Conservation (phyloP, 2,329 filamentous ascomycete species). For the Diaporthe sp. region DNA sequence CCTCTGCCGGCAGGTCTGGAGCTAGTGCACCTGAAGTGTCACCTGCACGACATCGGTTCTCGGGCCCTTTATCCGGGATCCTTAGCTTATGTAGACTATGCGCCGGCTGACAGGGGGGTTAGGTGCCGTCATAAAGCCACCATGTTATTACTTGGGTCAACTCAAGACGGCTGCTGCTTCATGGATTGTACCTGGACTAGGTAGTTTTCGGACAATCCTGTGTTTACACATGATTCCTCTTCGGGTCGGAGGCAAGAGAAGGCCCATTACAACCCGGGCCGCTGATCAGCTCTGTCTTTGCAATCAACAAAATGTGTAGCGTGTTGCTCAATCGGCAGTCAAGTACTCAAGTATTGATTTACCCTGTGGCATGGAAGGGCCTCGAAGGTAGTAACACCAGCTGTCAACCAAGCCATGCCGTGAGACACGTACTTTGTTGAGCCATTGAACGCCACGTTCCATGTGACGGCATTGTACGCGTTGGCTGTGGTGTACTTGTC, state of each 20-base stretch:
- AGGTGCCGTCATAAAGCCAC: not conserved
- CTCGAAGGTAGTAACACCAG: not conserved
- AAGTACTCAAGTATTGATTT: not conserved
- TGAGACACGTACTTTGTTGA: slow-evolving; percentile 12
- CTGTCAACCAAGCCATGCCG: not conserved
- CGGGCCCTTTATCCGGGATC: not conserved
- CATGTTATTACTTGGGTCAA: not conserved
- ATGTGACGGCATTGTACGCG: slow-evolving; percentile 7
- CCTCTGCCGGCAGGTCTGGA: slow-evolving; percentile 1
- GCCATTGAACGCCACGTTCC: slow-evolving; percentile 27
- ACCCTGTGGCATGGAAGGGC: not conserved
- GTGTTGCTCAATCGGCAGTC: not conserved
- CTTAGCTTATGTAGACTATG: not conserved
- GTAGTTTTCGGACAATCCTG: not conserved
- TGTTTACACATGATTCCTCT: not conserved
- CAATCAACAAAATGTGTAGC: not conserved
- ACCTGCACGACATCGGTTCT: slow-evolving; percentile 26
- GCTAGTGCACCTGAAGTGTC: slow-evolving; percentile 5
- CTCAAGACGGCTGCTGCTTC: not conserved
- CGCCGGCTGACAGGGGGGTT: not conserved
- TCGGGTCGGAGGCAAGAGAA: not conserved
- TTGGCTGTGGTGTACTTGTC: not conserved
- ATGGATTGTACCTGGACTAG: not conserved
- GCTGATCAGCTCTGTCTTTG: not conserved
- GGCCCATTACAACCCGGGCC: not conserved